phyloP scores from a whole-genome alignment of 1,284 basidiomycete genomes.

The Trichosporon inkin region DNA sequence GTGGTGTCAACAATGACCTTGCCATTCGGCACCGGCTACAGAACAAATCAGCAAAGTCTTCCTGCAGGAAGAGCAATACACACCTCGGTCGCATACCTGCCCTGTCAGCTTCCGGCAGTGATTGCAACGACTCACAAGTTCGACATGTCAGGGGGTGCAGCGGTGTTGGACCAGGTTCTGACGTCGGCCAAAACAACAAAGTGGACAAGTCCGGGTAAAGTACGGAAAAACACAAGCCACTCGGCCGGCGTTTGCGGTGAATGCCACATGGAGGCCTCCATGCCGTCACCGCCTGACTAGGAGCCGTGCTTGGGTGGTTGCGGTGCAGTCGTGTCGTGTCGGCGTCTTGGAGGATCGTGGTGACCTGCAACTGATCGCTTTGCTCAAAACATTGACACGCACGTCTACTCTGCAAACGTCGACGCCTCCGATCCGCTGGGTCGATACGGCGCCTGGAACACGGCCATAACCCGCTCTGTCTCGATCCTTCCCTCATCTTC shows the following conservation, averaged over 20 bases:
- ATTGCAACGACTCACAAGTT: conserved; percentile 36
- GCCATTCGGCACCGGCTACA: conserved; percentile 63
- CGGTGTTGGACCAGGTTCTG: not conserved
- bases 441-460: not conserved
- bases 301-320: not conserved
- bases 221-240: conserved; percentile 2
- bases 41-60: not conserved
- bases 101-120: not conserved
- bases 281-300: conserved; percentile 1
- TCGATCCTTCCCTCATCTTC: not conserved
- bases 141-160: conserved; percentile 15
- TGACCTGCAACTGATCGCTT: not conserved
- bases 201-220: not conserved
- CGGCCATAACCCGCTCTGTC: not conserved
- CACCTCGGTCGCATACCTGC: conserved; percentile 47
- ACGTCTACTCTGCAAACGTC: not conserved
- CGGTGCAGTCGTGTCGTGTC: conserved; percentile 1
- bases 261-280: not conserved
- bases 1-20: conserved; percentile 86
- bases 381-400: conserved; percentile 7
- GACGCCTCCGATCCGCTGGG: conserved; percentile 3
- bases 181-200: not conserved
- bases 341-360: not conserved
- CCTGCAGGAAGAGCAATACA: not conserved
- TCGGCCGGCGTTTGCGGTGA: not conserved